These are phyloP conservation scores for Oryza punctata DNA, from an alignment of 176 grass and related monocot species.

Conservation along the genomic window DNA sequence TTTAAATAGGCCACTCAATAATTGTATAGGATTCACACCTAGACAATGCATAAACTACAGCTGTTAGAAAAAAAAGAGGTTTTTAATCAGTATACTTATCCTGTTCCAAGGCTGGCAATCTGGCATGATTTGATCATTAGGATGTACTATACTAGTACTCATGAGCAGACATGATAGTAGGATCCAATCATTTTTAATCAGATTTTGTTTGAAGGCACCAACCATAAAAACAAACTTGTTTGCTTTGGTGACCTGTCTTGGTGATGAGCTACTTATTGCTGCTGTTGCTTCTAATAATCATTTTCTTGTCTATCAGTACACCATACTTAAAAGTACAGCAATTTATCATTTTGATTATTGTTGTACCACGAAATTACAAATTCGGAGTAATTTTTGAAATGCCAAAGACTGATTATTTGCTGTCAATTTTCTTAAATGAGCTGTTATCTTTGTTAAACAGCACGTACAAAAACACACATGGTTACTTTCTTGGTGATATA, in stretches of 20 bases:
- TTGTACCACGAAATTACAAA: not conserved
- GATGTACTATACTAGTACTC: not conserved
- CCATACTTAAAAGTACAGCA: not conserved
- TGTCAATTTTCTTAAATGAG: not conserved
- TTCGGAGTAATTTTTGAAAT: not conserved
- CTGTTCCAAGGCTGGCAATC: not conserved
- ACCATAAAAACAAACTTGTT: not conserved
- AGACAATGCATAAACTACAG: not conserved
- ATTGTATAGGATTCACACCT: not conserved
- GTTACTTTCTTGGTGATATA: not conserved
- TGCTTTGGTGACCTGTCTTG: conserved; percentile 17
- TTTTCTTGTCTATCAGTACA: not conserved
- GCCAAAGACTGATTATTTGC: not conserved
- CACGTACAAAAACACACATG: not conserved
- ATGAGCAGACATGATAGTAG: not conserved
- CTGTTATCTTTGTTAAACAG: not conserved
- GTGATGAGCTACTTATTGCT: not conserved
- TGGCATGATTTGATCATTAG: conserved; percentile 22
- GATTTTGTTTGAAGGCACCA: conserved; percentile 26
- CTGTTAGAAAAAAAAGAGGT: not conserved
- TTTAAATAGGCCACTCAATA: not conserved
- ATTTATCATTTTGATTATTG: not conserved
- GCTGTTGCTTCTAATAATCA: not conserved
- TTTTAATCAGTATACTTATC: not conserved
- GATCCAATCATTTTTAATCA: conserved; percentile 30